phyloP scores from a whole-genome alignment of 306 rosid genomes.

The Amphicarpaea edgeworthii region DNA sequence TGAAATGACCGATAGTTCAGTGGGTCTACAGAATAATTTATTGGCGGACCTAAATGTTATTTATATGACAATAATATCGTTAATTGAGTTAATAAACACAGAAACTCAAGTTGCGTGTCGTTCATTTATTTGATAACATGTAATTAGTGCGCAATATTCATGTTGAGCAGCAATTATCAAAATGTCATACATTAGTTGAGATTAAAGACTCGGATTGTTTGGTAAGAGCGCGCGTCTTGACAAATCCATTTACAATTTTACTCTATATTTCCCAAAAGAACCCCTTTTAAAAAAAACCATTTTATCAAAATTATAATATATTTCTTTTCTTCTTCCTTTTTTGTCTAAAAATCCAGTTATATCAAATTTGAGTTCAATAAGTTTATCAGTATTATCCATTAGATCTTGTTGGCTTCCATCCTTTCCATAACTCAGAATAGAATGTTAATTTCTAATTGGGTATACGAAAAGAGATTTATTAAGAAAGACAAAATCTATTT shows the following conservation, averaged over 20 bases:
- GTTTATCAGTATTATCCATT: not conserved
- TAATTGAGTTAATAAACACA: not conserved
- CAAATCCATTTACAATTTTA: not conserved
- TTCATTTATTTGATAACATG: not conserved
- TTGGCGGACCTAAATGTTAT: not conserved
- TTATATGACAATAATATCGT: not conserved
- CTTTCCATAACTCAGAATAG: no score
- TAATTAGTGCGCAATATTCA: constrained; percentile 27
- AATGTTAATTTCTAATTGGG: not conserved
- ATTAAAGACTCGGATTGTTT: constrained; percentile 34
- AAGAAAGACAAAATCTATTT: not conserved
- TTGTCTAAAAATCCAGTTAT: not conserved
- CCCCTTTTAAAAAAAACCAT: not conserved
- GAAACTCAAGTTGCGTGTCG: not conserved
- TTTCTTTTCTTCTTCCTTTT: not conserved
- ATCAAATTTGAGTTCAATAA: not conserved
- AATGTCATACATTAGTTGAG: constrained; percentile 41
- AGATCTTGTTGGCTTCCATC: no score
- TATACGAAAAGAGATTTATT: not conserved
- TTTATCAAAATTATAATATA: not conserved
- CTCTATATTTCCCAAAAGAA: not conserved
- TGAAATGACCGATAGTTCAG: constrained; percentile 5
- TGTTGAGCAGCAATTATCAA: constrained; percentile 37
- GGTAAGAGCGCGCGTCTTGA: constrained; percentile 52
- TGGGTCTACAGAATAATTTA: not conserved